Evolutionary conservation across 257 asterid species (phyloP).

Genomic region (Nemophila menziesii): DNA sequence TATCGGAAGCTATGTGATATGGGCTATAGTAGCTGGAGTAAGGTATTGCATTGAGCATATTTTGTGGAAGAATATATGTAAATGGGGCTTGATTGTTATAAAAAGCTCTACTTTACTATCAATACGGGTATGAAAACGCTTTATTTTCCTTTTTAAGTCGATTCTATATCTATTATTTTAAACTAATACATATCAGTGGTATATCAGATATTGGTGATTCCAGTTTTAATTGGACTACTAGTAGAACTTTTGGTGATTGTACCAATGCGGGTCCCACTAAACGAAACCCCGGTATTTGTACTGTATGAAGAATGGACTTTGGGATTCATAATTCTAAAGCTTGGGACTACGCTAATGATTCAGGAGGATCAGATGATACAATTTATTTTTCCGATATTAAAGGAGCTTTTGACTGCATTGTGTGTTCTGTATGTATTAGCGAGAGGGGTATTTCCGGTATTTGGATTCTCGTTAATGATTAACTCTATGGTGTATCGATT

Average conservation of each 20-base stretch:
- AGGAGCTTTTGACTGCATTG: conserved; percentile 84
- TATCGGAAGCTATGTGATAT: conserved; percentile 90
- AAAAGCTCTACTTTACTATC: conserved; percentile 74
- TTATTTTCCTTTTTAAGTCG: no score
- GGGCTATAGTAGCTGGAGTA: conserved; percentile 88
- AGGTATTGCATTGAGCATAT: conserved; percentile 70
- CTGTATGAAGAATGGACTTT: conserved; percentile 97
- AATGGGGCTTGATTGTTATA: conserved; percentile 77
- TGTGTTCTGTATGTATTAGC: conserved; percentile 88
- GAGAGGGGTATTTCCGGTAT: conserved; percentile 73
- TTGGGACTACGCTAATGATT: conserved; percentile 95
- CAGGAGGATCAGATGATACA: conserved; percentile 94
- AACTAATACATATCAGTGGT: background rate
- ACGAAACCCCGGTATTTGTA: conserved; percentile 94
- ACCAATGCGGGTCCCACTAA: conserved; percentile 96
- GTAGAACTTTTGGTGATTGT: conserved; percentile 92
- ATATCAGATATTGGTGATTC: conserved; percentile 85
- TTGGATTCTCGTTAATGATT: conserved; percentile 79
- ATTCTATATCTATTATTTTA: conserved; percentile 1
- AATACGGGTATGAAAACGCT: conserved; percentile 49
- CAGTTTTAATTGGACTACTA: conserved; percentile 82
- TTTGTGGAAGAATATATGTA: conserved; percentile 58
- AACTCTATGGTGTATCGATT: conserved; percentile 88
- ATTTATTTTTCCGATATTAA: conserved; percentile 75
- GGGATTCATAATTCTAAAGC: conserved; percentile 83